Base-by-base conservation (phyloP, 1,284 basidiomycete species). In the Inonotus obliquus region DNA sequence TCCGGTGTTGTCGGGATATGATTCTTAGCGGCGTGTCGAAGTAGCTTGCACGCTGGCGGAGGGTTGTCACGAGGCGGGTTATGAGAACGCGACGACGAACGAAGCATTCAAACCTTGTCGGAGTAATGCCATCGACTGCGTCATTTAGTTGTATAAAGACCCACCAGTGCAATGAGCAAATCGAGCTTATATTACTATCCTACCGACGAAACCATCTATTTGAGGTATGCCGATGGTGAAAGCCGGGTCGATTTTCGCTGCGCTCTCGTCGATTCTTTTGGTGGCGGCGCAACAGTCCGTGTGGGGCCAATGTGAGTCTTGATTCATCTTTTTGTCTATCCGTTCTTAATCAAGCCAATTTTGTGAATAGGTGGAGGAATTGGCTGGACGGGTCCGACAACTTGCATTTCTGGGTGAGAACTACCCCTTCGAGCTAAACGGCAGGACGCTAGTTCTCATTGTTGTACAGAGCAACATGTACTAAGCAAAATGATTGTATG, bases 101-200 rank as follows among this genome's bases (percentile, higher is more conserved):
- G 41, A 44, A n/a, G 41, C 17, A 14, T 44, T 17, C 17, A 39
- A 39, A 39, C 5, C 4, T 14, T 14, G 57, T 41, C 14, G 19
- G 6, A 19, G n/a, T 60, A 14, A 32, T 54, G 49, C 6, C n/a
- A 10, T 6, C 29, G 29, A 55, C 57, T 3, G 21, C 27, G 11
- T 62, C 59, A 9, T 58, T 45, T 25, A 4, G 67, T 96, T 92
- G 96, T 44, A 44, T 44, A 44, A 44, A 44, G 17, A 14, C 41
- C 19, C n/a, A 21, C 7, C 17, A 2, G 41, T 2, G 7, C 17
- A 21, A 44, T 21, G 17, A 44, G 9, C 13, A 5, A 14, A 44
- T 4, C 41, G 41, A 14, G 9, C 32, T 32, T 9, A 4, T 32
- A 4, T 32, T 32, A 32, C 32, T 9, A 9, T 19, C 19, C 19